These are phyloP conservation scores for Strobilomyces dryophilus DNA, from an alignment of 768 basidiomycete genomes.

Conservation along the genomic window DNA sequence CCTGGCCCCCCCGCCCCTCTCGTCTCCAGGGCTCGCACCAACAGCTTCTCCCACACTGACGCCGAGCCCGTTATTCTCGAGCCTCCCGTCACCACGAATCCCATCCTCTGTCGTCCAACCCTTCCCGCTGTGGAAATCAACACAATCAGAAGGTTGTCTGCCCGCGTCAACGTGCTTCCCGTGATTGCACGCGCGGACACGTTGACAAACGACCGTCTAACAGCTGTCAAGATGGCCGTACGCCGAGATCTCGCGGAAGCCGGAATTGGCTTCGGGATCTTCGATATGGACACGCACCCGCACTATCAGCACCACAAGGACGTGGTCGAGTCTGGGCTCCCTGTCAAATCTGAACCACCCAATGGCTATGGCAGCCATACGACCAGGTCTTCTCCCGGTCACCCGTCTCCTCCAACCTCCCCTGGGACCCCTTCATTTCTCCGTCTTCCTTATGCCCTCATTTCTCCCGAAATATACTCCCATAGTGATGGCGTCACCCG, in stretches of 20 bases:
- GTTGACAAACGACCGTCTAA: conserved; percentile 76
- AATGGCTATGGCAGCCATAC: conserved; percentile 49
- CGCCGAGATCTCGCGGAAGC: conserved; percentile 77
- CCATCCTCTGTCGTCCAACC: conserved; percentile 60
- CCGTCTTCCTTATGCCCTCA: conserved; percentile 78
- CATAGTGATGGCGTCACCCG: conserved; percentile 77
- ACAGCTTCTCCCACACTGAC: conserved; percentile 69
- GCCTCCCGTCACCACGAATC: conserved; percentile 72
- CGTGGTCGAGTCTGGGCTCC: conserved; percentile 37
- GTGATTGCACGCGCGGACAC: conserved; percentile 80
- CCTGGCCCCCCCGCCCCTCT: conserved; percentile 64
- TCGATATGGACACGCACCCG: conserved; percentile 67
- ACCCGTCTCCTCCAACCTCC: conserved; percentile 63
- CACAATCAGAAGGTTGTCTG: conserved; percentile 74
- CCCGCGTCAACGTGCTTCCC: conserved; percentile 83
- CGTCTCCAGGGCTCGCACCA: conserved; percentile 63
- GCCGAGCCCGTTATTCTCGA: conserved; percentile 76
- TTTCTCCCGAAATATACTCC: conserved; percentile 80
- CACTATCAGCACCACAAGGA: conserved; percentile 42
- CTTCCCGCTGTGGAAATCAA: conserved; percentile 69
- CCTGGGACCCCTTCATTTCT: conserved; percentile 57
- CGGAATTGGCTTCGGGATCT: conserved; percentile 87
- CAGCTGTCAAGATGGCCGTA: conserved; percentile 75
- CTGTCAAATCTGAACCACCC: conserved; percentile 47
- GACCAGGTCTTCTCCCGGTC: conserved; percentile 48